Evolutionary conservation across 2,329 filamentous ascomycete genomes (phyloP), one percentile per base, ranked within the genome.

Genomic region (Aspergillus floridensis): DNA sequence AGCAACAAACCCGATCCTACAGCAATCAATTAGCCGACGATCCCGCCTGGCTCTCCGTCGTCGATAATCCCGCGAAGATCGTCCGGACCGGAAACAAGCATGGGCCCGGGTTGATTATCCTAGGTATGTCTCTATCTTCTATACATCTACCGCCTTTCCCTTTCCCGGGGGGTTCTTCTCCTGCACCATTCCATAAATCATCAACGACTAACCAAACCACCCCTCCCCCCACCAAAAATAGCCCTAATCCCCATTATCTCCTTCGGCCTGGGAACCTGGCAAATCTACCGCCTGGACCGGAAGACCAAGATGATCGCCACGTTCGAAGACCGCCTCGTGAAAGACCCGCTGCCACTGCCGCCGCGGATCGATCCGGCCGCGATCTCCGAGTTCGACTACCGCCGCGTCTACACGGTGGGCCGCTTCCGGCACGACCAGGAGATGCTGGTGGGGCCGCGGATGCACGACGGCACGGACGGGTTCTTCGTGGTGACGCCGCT

Each of bases 391-490:
- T 99, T 99, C 74, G 93, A 99, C 75, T 97, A 93, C 79, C 85
- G 95, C 61, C 85, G 91, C 58, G 90, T 99, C 53, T 84, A 86
- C 63, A 89, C 92, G 11, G 85, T 81, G 0, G 95, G 95, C 10
- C 80, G 76, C 58, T 87, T 92, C 66, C 81, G 90, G 44, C 95
- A 99, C 76, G 93, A 97, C 73, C 86, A 90, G 74, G 95, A 99
- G 80, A 99, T 99, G 93, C 82, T 99, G 55, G 87, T 99, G 60
- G 95, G 95, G 0, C 95, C 95, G 59, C 86, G 95, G 51, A 86
- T 96, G 80, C 84, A 87, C 63, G 93, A 99, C 63, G 93, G 93
- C 12, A 86, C 93, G 71, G 89, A 96, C 72, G 95, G 95, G 2
- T 99, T 87, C 77, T 85, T 96, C 69, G 93, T 99, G 41, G 81